Evolutionary conservation across 2,329 filamentous ascomycete species (phyloP), one percentile per base, ranked within the genome.

Genomic region (Trichoderma semiorbis): DNA sequence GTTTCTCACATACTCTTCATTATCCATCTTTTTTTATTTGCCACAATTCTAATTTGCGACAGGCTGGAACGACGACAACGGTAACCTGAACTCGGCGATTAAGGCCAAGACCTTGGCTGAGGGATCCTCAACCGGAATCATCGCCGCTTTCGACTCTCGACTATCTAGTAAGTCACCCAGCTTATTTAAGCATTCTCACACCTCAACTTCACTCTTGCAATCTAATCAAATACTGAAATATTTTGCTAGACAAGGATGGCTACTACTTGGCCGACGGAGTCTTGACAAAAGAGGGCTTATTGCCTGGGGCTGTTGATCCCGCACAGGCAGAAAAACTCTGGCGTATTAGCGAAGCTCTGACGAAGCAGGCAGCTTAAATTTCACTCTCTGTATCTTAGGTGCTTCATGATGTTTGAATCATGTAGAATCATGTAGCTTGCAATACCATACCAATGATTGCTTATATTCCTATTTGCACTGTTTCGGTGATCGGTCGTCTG

Each of bases 21-120:
- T 18, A n/a, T 10, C 4, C 8, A 5, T 5, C n/a, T 30, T 12
- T 34, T 8, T 8, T 1, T 11, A 2, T 21, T 7, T 7, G 53
- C 2, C n/a, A 16, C 16, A 12, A 24, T 57, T 4, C 50, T 67
- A 16, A 67, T 30, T 2, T n/a, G 10, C 12, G 21, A 12, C 10
- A 67, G 64, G 64, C 16, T 67, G 64, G 64, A 43, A 43, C 18
- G 64, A 43, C 12, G 64, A 67, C 12, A 67, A 67, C 7, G 64
- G 64, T 6, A 58, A 67, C 21, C 24, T 67, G 7, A 67, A 30
- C 50, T 58, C 64, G 14, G 47, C 47, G 4, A 67, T 67, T 10
- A 67, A 67, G 64, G 24, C 53, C 7, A 67, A 67, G 50, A 57
- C 28, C 10, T 8, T 58, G 21, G 64, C 47, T 12, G 64, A 67